Conservation (phyloP, 768 basidiomycete species). For the Hirschioporus abietinus region DNA sequence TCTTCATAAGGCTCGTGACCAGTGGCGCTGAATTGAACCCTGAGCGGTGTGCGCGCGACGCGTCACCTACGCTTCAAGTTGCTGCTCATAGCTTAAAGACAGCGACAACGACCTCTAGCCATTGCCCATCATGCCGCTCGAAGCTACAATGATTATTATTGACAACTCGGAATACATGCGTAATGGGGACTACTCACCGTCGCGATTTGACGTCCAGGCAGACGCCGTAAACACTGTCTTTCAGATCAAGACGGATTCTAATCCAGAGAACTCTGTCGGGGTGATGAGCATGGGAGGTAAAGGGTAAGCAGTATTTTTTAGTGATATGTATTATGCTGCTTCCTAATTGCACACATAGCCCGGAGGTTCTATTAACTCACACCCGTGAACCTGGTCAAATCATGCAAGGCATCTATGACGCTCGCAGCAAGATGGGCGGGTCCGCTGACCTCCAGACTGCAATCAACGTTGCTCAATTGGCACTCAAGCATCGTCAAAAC, state of each 20-base stretch:
- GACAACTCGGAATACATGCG: slow-evolving; percentile 99
- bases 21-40: background rate
- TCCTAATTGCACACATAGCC: slow-evolving; percentile 39
- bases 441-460: slow-evolving; percentile 83
- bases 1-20: background rate
- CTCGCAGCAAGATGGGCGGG: slow-evolving; percentile 72
- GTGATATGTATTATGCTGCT: background rate
- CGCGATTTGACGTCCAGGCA: slow-evolving; percentile 84
- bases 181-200: slow-evolving; percentile 86
- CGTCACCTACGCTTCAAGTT: background rate
- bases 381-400: slow-evolving; percentile 94
- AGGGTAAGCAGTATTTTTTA: slow-evolving; percentile 48
- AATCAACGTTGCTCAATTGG: slow-evolving; percentile 90
- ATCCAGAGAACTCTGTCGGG: slow-evolving; percentile 97
- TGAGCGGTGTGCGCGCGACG: background rate
- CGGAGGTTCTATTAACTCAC: slow-evolving; percentile 94
- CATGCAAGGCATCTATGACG: slow-evolving; percentile 68
- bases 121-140: slow-evolving; percentile 73
- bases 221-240: slow-evolving; percentile 90
- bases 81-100: background rate
- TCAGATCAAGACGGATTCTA: slow-evolving; percentile 89
- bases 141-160: slow-evolving; percentile 96
- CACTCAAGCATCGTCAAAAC: slow-evolving; percentile 96
- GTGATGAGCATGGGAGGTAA: slow-evolving; percentile 98
- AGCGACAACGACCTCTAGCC: background rate